Evolutionary conservation across 2,329 filamentous ascomycete genomes (phyloP).

Genomic region (Scopulariopsis brevicaulis): DNA sequence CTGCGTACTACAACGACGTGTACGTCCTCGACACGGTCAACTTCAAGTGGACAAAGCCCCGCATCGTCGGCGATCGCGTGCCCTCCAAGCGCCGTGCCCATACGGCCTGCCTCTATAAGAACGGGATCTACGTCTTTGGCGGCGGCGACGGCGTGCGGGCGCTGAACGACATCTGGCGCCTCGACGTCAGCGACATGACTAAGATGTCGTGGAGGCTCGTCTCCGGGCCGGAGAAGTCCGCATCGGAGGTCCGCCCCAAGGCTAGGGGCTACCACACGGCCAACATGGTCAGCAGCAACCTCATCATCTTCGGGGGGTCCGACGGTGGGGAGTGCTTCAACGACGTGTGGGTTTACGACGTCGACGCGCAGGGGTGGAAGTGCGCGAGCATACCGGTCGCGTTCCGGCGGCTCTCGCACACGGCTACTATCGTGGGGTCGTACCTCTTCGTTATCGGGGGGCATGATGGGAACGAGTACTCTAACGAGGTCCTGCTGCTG

Average conservation of each 20-base stretch:
- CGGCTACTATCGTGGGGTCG: slow-evolving; percentile 56
- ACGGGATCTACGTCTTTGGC: slow-evolving; percentile 61
- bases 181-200: slow-evolving; percentile 53
- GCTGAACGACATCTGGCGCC: slow-evolving; percentile 61
- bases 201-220: slow-evolving; percentile 61
- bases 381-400: slow-evolving; percentile 45
- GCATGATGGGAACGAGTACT: slow-evolving; percentile 60
- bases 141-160: slow-evolving; percentile 60
- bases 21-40: slow-evolving; percentile 62
- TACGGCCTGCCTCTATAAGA: slow-evolving; percentile 61
- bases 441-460: slow-evolving; percentile 61
- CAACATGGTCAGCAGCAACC: slow-evolving; percentile 61
- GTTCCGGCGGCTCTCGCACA: slow-evolving; percentile 56
- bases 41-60: slow-evolving; percentile 54
- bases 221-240: slow-evolving; percentile 31
- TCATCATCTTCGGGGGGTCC: slow-evolving; percentile 60
- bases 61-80: slow-evolving; percentile 42
- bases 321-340: slow-evolving; percentile 63
- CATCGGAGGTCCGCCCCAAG: slow-evolving; percentile 38
- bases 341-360: slow-evolving; percentile 64
- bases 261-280: slow-evolving; percentile 61
- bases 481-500: slow-evolving; percentile 55
- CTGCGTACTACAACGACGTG: slow-evolving; percentile 61
- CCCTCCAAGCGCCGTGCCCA: slow-evolving; percentile 55
- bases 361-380: slow-evolving; percentile 50